Base-by-base conservation (phyloP, 1,284 basidiomycete genomes). In the Apiotrichum laibachii region DNA sequence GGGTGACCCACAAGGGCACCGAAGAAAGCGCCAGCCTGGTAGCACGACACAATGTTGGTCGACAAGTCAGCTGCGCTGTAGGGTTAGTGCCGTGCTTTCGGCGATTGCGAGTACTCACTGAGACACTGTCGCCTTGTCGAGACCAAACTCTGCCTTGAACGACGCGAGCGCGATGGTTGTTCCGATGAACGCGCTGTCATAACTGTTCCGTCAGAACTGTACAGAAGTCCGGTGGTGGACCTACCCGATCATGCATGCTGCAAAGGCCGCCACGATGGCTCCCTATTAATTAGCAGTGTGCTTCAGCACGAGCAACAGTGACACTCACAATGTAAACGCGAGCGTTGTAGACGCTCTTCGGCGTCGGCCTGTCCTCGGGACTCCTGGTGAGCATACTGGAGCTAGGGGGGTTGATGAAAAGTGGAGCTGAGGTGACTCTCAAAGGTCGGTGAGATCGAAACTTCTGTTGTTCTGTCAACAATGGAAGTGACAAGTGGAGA, bases 331-430 rank as follows among this genome's bases (percentile, higher is more conserved):
- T 58, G 62, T 81, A 83, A 0, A 82, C 77, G 19, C 80, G 73
- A 75, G 76, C 80, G 67, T 83, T 83, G 78, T 84, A 83, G 26
- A 84, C 79, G 54, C 80, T 72, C 53, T 67, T 66, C 8, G 80
- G 80, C 15, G 80, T 81, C 5, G 79, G 78, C 12, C 81, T 60
- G 67, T 82, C 80, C 59, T 82, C 81, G 33, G 65, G 56, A 50
- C 67, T 63, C 26, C 60, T 61, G 45, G 66, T 53, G 50, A 56
- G 57, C 61, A 62, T 62, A 19, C 4, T 49, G n/a, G 47, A 44
- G 18, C 8, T 44, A 21, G 18, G 43, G 8, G n/a, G 10, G 43
- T 43, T n/a, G 43, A 26, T 22, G 19, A 11, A 19, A 5, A 26
- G 22, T 5, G n/a, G 22, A 26, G 22, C 19, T 2, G 22, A 22